Evolutionary conservation across 805 yeast species (phyloP).

Genomic region (Pichia insulana): DNA sequence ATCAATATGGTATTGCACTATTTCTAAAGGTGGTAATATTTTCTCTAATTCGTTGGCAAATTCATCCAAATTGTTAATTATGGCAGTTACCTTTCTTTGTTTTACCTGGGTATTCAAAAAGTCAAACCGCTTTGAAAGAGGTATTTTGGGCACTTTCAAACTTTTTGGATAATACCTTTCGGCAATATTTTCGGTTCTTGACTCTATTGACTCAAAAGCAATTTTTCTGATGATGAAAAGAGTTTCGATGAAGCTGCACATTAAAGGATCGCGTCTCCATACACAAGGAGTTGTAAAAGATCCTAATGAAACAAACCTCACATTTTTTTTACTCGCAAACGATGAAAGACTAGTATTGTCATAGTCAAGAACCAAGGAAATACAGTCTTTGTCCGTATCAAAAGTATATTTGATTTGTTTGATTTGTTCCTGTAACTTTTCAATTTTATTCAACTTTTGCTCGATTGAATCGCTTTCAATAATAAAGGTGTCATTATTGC

Average conservation of each 20-base stretch:
- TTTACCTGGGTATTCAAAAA: constrained; percentile 4
- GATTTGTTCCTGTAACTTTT: not conserved
- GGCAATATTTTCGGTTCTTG: not conserved
- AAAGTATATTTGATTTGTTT: not conserved
- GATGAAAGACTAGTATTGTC: constrained; percentile 1
- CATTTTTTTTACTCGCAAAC: constrained; percentile 10
- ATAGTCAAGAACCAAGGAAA: constrained; percentile 10
- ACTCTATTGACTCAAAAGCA: too few species aligned
- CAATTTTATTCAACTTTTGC: not conserved
- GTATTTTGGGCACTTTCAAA: not conserved
- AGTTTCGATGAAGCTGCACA: constrained; percentile 8
- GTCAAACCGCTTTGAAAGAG: not conserved
- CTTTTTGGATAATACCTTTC: constrained; percentile 1
- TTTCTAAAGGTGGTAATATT: constrained; percentile 23
- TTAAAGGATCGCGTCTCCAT: constrained; percentile 17
- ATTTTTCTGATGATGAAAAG: constrained; percentile 5
- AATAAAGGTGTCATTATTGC: not conserved
- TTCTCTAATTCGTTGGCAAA: constrained; percentile 6
- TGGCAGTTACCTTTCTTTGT: not conserved
- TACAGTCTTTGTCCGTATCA: constrained; percentile 2
- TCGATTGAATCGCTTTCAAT: not conserved
- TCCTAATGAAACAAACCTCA: constrained; percentile 11
- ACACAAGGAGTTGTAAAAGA: constrained; percentile 7
- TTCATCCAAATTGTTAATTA: not conserved
- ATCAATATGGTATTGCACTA: constrained; percentile 31